These are phyloP conservation scores for Dryas alaskensis DNA, from an alignment of 306 rosid genomes.

Conservation along the genomic window DNA sequence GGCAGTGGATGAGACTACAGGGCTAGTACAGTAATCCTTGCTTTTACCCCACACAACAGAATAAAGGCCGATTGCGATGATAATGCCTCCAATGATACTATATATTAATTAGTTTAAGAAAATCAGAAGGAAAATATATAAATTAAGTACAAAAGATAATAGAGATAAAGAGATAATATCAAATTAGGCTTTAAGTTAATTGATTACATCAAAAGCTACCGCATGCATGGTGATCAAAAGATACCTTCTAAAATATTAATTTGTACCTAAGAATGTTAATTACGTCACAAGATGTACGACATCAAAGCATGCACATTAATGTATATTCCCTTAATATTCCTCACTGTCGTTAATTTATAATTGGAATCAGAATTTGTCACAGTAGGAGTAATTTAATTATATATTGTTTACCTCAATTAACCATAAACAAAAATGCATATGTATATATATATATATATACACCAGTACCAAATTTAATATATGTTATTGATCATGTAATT, in stretches of 20 bases:
- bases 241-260: background rate
- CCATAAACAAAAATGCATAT: too few relatives aligned
- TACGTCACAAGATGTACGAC: background rate
- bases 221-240: background rate
- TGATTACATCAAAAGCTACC: background rate
- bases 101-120: background rate
- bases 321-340: background rate
- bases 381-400: background rate
- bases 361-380: background rate
- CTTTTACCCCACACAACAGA: slow-evolving; percentile 82
- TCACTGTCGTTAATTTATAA: background rate
- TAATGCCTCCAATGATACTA: slow-evolving; percentile 59
- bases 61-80: slow-evolving; percentile 71
- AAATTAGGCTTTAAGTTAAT: background rate
- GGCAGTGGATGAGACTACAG: slow-evolving; percentile 18
- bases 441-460: too few relatives aligned
- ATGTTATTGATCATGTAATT: too few relatives aligned
- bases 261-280: background rate
- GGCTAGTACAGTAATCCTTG: slow-evolving; percentile 45
- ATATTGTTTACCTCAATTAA: too few relatives aligned
- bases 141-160: background rate
- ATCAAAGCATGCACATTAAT: background rate
- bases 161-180: too few relatives aligned
- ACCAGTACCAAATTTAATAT: too few relatives aligned
- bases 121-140: background rate